These are phyloP conservation scores for Lagenidium sp. DNA, from an alignment of 352 stramenopile species.

Conservation along the genomic window DNA sequence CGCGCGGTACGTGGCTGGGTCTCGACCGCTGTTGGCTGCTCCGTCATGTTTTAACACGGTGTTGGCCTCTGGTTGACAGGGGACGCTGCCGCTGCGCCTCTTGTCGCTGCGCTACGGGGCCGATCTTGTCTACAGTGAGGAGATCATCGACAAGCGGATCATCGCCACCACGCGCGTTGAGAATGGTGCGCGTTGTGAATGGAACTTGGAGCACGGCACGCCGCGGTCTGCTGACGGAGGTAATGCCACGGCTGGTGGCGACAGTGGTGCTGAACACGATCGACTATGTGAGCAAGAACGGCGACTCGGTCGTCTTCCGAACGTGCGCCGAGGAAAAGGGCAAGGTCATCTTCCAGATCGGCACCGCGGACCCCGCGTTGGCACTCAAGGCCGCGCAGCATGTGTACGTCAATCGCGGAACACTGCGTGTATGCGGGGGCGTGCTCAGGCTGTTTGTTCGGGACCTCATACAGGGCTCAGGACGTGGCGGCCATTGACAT, in stretches of 20 bases:
- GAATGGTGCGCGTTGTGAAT: conserved; percentile 42
- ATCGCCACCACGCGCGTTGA: conserved; percentile 66
- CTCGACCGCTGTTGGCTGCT: conserved; percentile 3
- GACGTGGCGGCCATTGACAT: conserved; percentile 90
- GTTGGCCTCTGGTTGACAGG: conserved; percentile 20
- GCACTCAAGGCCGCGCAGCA: conserved; percentile 68
- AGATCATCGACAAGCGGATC: conserved; percentile 94
- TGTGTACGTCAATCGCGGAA: conserved; percentile 37
- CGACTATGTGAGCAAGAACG: conserved; percentile 87
- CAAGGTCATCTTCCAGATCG: conserved; percentile 88
- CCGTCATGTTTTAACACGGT: background rate
- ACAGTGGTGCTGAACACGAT: conserved; percentile 71
- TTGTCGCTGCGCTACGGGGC: conserved; percentile 89
- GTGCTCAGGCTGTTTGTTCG: too few species aligned
- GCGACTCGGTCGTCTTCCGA: conserved; percentile 79
- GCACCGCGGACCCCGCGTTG: conserved; percentile 65
- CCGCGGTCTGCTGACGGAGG: too few species aligned
- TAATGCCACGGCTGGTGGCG: too few species aligned
- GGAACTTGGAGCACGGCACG: background rate
- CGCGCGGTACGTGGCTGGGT: conserved; percentile 57
- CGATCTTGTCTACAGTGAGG: conserved; percentile 91
- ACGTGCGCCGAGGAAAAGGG: conserved; percentile 74
- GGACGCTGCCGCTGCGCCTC: conserved; percentile 87
- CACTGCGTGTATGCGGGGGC: too few species aligned
- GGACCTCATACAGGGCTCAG: conserved; percentile 32